Conservation (phyloP, 2,329 filamentous ascomycete species). For the Trichoderma oligosporum region DNA sequence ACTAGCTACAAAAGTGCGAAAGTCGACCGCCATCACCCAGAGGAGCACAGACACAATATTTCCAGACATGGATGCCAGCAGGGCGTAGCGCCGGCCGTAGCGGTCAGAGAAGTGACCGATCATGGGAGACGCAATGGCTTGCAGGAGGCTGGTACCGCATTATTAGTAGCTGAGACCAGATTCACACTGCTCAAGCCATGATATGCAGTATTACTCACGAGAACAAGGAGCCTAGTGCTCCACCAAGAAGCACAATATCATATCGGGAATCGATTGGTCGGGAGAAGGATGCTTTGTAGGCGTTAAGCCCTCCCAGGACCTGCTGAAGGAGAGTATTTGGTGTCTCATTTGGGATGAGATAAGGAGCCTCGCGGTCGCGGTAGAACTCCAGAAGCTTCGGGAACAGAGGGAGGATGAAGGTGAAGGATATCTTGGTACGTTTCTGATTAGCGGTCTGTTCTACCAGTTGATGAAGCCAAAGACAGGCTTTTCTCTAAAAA, state of each 20-base stretch:
- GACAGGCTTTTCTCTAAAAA: neutral
- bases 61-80: slow-evolving; percentile 86
- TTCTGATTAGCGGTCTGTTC: slow-evolving; percentile 15
- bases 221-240: slow-evolving; percentile 90
- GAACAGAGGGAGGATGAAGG: slow-evolving; percentile 95
- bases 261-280: slow-evolving; percentile 93
- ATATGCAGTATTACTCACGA: slow-evolving; percentile 42
- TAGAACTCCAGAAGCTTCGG: slow-evolving; percentile 96
- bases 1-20: slow-evolving; percentile 92
- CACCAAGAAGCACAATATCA: slow-evolving; percentile 92
- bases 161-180: neutral
- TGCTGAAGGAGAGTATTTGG: slow-evolving; percentile 68
- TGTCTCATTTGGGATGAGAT: slow-evolving; percentile 41
- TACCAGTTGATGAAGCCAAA: neutral
- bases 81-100: slow-evolving; percentile 79
- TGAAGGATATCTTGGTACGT: slow-evolving; percentile 78
- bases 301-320: slow-evolving; percentile 78
- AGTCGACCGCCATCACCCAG: slow-evolving; percentile 91
- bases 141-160: slow-evolving; percentile 61
- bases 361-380: slow-evolving; percentile 69
- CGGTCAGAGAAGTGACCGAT: slow-evolving; percentile 86
- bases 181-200: neutral
- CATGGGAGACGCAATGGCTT: slow-evolving; percentile 86
- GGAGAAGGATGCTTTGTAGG: slow-evolving; percentile 91
- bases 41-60: slow-evolving; percentile 91